Evolutionary conservation across 1,139 yeast species (phyloP).

Genomic region (Saccharomycopsis crataegensis): DNA sequence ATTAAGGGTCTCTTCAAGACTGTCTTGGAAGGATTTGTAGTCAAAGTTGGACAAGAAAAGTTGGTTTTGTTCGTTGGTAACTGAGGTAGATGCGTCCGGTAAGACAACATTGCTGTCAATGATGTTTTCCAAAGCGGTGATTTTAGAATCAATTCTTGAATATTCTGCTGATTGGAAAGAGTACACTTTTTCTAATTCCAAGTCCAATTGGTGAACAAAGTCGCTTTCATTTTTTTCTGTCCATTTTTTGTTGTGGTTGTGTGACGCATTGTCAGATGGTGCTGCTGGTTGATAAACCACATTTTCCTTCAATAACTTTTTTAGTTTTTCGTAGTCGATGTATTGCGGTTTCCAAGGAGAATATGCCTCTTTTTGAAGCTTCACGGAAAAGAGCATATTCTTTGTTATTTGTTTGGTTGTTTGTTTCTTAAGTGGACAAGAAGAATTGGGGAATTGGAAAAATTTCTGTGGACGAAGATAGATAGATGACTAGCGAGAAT

Average conservation of each 20-base stretch:
- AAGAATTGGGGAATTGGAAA: too few species aligned
- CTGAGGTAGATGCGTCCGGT: slow-evolving; percentile 28
- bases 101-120: slow-evolving; percentile 27
- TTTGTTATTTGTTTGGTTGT: not conserved
- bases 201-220: slow-evolving; percentile 76
- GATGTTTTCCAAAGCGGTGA: slow-evolving; percentile 56
- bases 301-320: slow-evolving; percentile 76
- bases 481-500: too few species aligned
- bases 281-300: slow-evolving; percentile 39
- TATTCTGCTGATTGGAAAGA: slow-evolving; percentile 71
- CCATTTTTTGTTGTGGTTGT: slow-evolving; percentile 38
- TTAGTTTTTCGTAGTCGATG: slow-evolving; percentile 70
- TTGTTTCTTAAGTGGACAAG: too few species aligned
- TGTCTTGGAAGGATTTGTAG: slow-evolving; percentile 48
- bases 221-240: slow-evolving; percentile 73
- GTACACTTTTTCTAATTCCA: slow-evolving; percentile 88
- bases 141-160: slow-evolving; percentile 56
- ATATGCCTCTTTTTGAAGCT: slow-evolving; percentile 72
- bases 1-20: slow-evolving; percentile 65
- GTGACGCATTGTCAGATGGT: slow-evolving; percentile 27
- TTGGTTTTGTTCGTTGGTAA: slow-evolving; percentile 22
- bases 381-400: slow-evolving; percentile 77
- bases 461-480: too few species aligned
- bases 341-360: slow-evolving; percentile 87
- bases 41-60: slow-evolving; percentile 37